Evolutionary conservation across 192 early-diverging fungal genomes (phyloP).

Genomic region (Diversispora eburnea): DNA sequence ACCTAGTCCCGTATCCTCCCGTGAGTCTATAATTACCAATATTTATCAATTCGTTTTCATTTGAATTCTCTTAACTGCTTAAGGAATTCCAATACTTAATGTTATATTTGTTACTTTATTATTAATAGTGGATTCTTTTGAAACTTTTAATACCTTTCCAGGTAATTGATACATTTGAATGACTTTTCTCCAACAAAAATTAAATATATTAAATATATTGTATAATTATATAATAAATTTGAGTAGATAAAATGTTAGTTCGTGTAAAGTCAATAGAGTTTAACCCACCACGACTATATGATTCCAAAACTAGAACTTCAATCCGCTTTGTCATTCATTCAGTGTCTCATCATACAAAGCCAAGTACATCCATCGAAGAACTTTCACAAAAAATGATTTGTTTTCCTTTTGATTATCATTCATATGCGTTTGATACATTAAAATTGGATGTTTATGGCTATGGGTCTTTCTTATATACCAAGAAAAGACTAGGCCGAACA

Average conservation of each 20-base stretch:
- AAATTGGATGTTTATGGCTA: constrained; percentile 24
- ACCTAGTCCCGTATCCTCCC: no score
- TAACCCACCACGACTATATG: background rate
- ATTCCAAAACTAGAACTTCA: constrained; percentile 10
- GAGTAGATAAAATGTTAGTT: constrained; percentile 14
- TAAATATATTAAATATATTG: background rate
- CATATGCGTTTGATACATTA: constrained; percentile 15
- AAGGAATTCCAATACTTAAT: no score
- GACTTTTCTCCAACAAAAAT: no score
- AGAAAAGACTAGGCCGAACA: constrained; percentile 11
- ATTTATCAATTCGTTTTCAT: no score
- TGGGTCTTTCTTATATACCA: background rate
- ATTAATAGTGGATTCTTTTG: background rate
- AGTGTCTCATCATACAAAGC: constrained; percentile 5
- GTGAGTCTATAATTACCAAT: no score
- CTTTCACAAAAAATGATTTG: background rate
- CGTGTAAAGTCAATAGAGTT: background rate
- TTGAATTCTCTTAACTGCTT: no score
- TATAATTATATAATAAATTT: background rate
- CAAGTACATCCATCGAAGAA: constrained; percentile 14
- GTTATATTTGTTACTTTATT: no score
- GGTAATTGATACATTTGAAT: background rate
- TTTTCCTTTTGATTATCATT: constrained; percentile 28
- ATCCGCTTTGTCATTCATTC: constrained; percentile 1
- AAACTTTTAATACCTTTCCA: background rate